Base-by-base conservation (phyloP, 768 basidiomycete species). In the Podaxis carcinomalis region DNA sequence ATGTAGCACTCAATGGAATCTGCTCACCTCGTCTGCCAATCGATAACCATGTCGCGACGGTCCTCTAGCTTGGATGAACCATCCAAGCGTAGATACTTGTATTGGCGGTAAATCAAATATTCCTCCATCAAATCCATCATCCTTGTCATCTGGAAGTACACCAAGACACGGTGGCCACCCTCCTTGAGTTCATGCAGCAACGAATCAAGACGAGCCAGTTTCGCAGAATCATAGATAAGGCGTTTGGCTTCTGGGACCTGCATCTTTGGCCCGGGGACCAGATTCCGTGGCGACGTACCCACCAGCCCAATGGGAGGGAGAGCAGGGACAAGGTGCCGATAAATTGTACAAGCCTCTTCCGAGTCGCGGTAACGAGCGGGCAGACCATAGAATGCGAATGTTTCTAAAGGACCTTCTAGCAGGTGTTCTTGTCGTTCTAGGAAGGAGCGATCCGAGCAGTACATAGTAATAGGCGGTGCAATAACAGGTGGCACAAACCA, bases 51-150 rank as follows among this genome's bases (percentile, higher is more conserved):
- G 73, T 98, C 97, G 60, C 97, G 83, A 67, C 97, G 83, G 71
- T 99, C 97, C 67, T 95, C 94, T 56, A 99, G 81, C 66, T 95
- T 94, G 28, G 94, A 96, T 1, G 91, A 91, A 39, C 95, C 95
- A 73, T 98, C 95, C 58, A 98, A 76, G 39, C 95, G 84, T 16
- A 97, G 77, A 70, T 98, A 97, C 73, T 94, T 95, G 79, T 94
- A 94, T 72, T 98, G 95, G 1, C 96, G 88, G 76, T 91, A 97
- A 61, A 97, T 93, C 62, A 99, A 80, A 72, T 98, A 99, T 72
- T 98, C 97, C 73, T 98, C 97, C 86, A 98, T 95, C 53, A 98
- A 79, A 72, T 98, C 95, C 89, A 99, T 97, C 97, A 98, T 99
- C 62, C 90, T 86, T 11, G 96, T 98, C 97, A 99, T 99, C 74